These are phyloP conservation scores for Amoebophrya sp. DNA, from an alignment of 169 alveolate species.

Conservation along the genomic window DNA sequence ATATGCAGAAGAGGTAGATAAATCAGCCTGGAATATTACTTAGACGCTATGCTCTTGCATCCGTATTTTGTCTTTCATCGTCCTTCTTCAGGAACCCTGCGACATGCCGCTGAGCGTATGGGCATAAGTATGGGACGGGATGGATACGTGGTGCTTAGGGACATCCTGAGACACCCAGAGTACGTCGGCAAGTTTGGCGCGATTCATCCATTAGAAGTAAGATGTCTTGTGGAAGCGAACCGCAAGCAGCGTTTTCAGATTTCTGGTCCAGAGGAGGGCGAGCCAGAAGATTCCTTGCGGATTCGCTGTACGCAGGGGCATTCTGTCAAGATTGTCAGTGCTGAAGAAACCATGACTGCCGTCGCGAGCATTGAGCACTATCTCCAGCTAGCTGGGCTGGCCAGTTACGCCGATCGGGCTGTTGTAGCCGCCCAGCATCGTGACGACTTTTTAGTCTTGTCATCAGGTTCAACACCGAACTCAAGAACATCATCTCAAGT, in stretches of 20 bases:
- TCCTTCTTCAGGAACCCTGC: not conserved
- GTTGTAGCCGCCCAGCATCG: no score
- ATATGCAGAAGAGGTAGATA: no score
- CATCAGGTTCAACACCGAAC: no score
- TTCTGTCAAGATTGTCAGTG: not conserved
- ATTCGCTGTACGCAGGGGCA: conserved; percentile 19
- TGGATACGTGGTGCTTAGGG: not conserved
- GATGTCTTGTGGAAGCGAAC: not conserved
- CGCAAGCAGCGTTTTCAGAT: not conserved
- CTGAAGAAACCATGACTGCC: not conserved
- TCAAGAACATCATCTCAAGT: no score
- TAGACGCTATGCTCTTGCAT: no score
- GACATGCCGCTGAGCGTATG: not conserved
- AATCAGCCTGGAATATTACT: no score
- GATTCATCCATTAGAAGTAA: not conserved
- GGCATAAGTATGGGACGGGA: not conserved
- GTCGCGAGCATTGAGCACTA: not conserved
- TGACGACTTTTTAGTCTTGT: no score
- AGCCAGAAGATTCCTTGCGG: not conserved
- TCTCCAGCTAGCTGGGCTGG: no score
- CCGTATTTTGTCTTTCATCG: no score
- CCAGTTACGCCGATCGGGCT: no score
- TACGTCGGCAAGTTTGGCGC: not conserved
- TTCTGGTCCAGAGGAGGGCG: no score
- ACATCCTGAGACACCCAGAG: not conserved